Conservation (phyloP, 306 rosid genomes). For the Comarum palustre region DNA sequence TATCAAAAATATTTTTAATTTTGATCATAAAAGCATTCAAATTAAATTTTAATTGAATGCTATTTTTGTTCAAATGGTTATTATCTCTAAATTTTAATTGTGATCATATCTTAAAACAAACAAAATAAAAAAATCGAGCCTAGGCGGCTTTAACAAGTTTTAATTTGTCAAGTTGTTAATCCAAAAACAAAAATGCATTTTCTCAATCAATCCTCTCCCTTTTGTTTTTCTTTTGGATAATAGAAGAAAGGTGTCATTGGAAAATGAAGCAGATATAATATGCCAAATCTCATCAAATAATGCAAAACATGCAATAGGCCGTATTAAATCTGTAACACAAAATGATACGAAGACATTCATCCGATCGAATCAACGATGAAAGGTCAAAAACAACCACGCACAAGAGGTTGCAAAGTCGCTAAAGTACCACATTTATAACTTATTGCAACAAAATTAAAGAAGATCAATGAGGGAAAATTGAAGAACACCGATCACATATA, state of each 20-base stretch:
- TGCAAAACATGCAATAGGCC: neutral
- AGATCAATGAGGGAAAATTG: neutral
- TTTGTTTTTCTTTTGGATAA: neutral
- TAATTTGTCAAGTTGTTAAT: neutral
- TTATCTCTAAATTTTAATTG: no score
- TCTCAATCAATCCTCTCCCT: neutral
- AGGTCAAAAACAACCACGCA: neutral
- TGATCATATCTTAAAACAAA: no score
- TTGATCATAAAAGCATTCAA: no score
- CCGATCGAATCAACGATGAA: neutral
- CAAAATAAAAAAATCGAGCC: no score
- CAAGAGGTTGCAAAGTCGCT: neutral
- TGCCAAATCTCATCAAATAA: neutral
- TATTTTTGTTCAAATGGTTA: no score
- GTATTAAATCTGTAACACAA: neutral
- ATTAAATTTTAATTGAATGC: no score
- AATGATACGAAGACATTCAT: neutral
- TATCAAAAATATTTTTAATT: no score
- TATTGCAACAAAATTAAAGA: neutral
- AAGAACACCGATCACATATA: neutral
- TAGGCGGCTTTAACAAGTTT: no score
- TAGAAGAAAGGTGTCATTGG: neutral
- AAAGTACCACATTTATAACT: neutral
- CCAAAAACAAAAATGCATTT: neutral
- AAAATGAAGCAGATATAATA: neutral